These are phyloP conservation scores for Orbilia brochopaga DNA, from an alignment of 2,329 filamentous ascomycete species.

Conservation along the genomic window DNA sequence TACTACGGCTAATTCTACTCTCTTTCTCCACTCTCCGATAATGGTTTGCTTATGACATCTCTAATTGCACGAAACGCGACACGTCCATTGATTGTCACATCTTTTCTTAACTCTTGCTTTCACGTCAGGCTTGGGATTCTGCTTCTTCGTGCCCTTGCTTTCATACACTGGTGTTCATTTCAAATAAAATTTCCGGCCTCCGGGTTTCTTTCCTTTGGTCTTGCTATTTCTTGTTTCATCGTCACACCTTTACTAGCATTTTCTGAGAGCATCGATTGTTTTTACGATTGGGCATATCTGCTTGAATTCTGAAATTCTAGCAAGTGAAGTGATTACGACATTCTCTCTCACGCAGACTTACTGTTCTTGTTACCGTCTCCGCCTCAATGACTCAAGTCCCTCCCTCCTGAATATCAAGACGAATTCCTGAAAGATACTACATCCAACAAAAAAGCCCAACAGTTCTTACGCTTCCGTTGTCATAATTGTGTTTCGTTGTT, in stretches of 20 bases:
- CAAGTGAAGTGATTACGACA: not conserved
- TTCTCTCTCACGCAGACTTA: not conserved
- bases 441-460: conserved; percentile 6
- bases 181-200: conserved; percentile 29
- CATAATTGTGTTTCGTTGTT: not conserved
- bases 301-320: conserved; percentile 10
- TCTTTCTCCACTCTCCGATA: not conserved
- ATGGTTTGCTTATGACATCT: conserved; percentile 19
- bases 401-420: not conserved
- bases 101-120: conserved; percentile 13
- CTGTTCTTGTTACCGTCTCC: not conserved
- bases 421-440: not conserved
- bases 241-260: conserved; percentile 37
- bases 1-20: conserved; percentile 51
- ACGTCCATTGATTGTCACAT: conserved; percentile 13
- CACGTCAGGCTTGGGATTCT: conserved; percentile 24
- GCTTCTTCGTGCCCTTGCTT: conserved; percentile 19
- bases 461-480: not conserved
- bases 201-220: conserved; percentile 14
- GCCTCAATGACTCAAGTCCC: not conserved
- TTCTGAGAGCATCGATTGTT: conserved; percentile 34
- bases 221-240: conserved; percentile 13
- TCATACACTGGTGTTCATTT: conserved; percentile 44
- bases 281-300: conserved; percentile 34
- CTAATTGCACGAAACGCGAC: conserved; percentile 26